Evolutionary conservation across 495 filamentous ascomycete species (phyloP).

Genomic region (Margaritispora aquatica): DNA sequence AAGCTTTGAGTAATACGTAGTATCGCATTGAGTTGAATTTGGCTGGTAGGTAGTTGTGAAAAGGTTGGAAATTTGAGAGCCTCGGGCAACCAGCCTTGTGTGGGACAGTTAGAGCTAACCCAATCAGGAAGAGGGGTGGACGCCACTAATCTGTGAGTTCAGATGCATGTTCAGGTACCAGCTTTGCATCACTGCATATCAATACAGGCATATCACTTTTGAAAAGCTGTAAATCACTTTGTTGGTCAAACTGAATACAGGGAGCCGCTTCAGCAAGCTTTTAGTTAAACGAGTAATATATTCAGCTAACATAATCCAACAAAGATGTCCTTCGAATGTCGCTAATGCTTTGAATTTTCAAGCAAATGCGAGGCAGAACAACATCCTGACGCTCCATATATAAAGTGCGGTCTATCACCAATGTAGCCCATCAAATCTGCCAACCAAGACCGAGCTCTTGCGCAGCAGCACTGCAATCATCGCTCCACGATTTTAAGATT

Average conservation of each 20-base stretch:
- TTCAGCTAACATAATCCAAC: not conserved
- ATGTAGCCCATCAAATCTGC: not conserved
- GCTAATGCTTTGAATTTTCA: not conserved
- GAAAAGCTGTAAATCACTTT: too few species aligned
- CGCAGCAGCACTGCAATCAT: not conserved
- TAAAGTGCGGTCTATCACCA: not conserved
- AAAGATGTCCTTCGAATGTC: not conserved
- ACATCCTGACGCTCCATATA: not conserved
- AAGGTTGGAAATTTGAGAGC: not conserved
- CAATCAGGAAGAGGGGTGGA: not conserved
- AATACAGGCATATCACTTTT: too few species aligned
- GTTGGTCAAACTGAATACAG: too few species aligned
- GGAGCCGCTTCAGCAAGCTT: too few species aligned
- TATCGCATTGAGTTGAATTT: not conserved
- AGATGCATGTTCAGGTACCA: not conserved
- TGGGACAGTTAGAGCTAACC: not conserved
- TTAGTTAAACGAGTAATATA: not conserved
- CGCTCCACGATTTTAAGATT: not conserved
- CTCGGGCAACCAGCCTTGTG: not conserved
- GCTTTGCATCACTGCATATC: too few species aligned
- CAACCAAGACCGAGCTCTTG: not conserved
- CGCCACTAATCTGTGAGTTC: not conserved
- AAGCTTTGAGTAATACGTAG: not conserved
- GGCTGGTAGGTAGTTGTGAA: not conserved
- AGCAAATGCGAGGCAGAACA: not conserved